Evolutionary conservation across 768 basidiomycete species (phyloP).

Genomic region (Trametes villosa): DNA sequence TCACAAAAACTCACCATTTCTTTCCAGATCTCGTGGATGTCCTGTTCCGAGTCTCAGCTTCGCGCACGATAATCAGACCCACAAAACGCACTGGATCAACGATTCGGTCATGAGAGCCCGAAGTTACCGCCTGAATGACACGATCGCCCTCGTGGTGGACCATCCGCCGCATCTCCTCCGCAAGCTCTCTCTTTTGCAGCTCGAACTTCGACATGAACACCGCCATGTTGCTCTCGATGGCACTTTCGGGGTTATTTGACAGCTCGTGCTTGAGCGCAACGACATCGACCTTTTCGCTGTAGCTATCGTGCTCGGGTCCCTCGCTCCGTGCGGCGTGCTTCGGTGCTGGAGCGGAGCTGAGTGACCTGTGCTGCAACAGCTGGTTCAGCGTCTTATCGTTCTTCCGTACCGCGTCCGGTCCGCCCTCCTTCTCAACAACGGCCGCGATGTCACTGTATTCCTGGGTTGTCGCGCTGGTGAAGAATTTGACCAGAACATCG

Average conservation of each 20-base stretch:
- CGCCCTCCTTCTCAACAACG: constrained; percentile 46
- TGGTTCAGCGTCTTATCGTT: constrained; percentile 38
- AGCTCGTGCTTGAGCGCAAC: constrained; percentile 31
- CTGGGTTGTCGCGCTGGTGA: constrained; percentile 44
- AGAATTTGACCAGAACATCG: constrained; percentile 40
- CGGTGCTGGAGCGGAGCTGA: constrained; percentile 7
- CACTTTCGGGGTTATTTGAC: constrained; percentile 30
- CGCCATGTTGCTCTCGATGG: constrained; percentile 44
- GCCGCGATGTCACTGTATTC: constrained; percentile 43
- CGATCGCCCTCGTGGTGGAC: constrained; percentile 41
- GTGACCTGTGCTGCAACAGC: constrained; percentile 24
- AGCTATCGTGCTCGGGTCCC: not conserved
- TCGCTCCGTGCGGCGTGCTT: constrained; percentile 15
- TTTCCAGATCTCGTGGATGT: constrained; percentile 55
- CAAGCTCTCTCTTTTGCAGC: constrained; percentile 46
- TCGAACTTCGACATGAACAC: constrained; percentile 52
- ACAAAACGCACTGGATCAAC: constrained; percentile 42
- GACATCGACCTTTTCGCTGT: constrained; percentile 13
- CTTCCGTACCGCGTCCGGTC: constrained; percentile 38
- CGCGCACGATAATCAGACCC: too few species aligned
- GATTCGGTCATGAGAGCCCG: constrained; percentile 52
- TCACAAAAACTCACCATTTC: constrained; percentile 48
- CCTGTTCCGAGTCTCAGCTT: too few species aligned
- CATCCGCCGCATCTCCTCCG: constrained; percentile 33
- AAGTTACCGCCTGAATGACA: constrained; percentile 43